Evolutionary conservation across 1,139 yeast genomes (phyloP), one percentile per base, ranked within the genome.

Genomic region (Geotrichum restrictum): DNA sequence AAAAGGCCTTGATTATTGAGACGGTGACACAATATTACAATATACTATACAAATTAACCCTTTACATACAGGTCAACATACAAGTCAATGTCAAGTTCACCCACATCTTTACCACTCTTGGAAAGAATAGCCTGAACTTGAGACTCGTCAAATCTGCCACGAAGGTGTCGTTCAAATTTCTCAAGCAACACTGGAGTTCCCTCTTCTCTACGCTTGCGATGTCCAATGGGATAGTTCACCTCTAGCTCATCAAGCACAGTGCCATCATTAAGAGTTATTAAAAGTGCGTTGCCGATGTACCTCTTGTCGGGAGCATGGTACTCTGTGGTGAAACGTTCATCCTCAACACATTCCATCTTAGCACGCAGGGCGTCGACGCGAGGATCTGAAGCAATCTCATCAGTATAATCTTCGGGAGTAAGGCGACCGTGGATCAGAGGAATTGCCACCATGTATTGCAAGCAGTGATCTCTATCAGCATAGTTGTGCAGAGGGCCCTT

Each of bases 381-480:
- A 16, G 82, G 80, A 58, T 78, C 77, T 7, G 74, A 56, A 27
- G 83, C 83, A 53, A 76, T 65, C 7, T 62, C 69, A 60, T 80
- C 83, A 44, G 74, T 66, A 67, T 80, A 79, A 64, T 79, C 82
- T 59, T 77, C 80, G 7, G 83, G 83, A 36, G 80, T 77, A 48
- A 79, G 67, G 51, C 79, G 73, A 45, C 83, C 83, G 60, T 73
- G 69, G 53, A 80, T 72, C 57, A 79, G 65, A 37, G 83, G 82
- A 42, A 79, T 64, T 22, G 83, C 83, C 45, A 75, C 74, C 83
- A 80, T 79, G 67, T 79, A 80, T 63, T 79, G 84, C 56, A 80
- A 76, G 64, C 83, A 79, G 64, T 79, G 84, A 61, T 80, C 83
- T 57, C 83, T 73, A 65, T 79, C 84, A 33, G 84, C 83, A 60